A percentile compares a stretch with the other conserved stretches of the same genome.
Conservation (phyloP, 2,329 filamentous ascomycete species). For the Cryphonectria naterciae region DNA sequence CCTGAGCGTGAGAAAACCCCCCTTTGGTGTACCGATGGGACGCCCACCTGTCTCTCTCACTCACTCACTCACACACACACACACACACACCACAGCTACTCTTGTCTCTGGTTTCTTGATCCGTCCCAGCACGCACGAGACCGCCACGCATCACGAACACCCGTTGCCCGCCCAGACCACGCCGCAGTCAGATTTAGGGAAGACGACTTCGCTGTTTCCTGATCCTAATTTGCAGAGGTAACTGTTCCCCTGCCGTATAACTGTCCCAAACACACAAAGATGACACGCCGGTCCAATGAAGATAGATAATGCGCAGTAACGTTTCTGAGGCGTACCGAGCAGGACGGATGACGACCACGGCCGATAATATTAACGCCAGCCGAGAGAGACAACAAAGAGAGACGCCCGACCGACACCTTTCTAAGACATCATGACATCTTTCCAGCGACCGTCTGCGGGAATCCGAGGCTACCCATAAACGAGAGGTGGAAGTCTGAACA, state of each 20-base stretch:
- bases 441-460: conserved; percentile 19
- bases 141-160: conserved; percentile 19
- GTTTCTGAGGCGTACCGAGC: conserved; percentile 26
- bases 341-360: conserved; percentile 27
- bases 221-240: conserved; percentile 29
- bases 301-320: conserved; percentile 30
- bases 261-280: conserved; percentile 33
- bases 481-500: conserved; percentile 24
- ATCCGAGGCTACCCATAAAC: conserved; percentile 22
- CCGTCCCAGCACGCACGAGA: conserved; percentile 24
- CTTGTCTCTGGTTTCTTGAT: conserved; percentile 29
- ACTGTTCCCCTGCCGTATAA: conserved; percentile 31
- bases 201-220: conserved; percentile 31
- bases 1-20: conserved; percentile 19
- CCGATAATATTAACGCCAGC: conserved; percentile 31
- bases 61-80: conserved; percentile 15
- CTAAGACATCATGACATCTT: conserved; percentile 27
- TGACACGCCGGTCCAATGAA: conserved; percentile 34
- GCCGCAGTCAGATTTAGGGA: conserved; percentile 30
- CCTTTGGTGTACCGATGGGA: conserved; percentile 26
- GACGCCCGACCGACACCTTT: conserved; percentile 25
- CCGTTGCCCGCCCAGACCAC: conserved; percentile 26
- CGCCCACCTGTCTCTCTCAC: conserved; percentile 11
- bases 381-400: conserved; percentile 29
- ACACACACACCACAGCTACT: conserved; percentile 22